Evolutionary conservation across 176 grass and related monocot species (phyloP).

Genomic region (Canna indica): DNA sequence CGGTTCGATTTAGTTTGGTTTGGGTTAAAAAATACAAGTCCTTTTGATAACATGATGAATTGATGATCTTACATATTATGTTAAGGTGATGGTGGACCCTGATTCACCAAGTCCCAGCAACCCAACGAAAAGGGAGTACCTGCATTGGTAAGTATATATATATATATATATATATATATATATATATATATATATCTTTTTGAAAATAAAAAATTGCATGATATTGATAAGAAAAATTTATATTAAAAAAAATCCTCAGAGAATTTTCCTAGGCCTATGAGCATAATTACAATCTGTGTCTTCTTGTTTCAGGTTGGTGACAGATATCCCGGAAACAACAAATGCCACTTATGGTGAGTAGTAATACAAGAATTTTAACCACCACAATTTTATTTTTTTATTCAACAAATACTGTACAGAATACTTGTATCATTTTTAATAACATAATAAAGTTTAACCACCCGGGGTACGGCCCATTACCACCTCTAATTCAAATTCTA

Average conservation of each 20-base stretch:
- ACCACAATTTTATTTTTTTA: neutral
- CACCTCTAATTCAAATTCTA: no score
- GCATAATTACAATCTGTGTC: neutral
- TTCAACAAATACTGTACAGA: no score
- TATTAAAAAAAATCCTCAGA: no score
- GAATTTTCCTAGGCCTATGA: no score
- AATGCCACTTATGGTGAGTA: constrained; percentile 42
- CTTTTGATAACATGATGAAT: no score
- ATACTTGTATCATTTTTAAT: neutral
- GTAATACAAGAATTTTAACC: neutral
- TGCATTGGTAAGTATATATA: constrained; percentile 82
- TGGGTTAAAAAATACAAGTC: no score
- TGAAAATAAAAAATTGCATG: no score
- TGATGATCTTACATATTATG: neutral
- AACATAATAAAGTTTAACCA: no score
- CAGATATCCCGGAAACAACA: constrained; percentile 65
- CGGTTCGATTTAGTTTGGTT: no score
- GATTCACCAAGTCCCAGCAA: constrained; percentile 80
- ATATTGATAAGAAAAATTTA: neutral
- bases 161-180: no score
- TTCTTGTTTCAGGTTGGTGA: constrained; percentile 51
- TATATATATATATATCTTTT: no score
- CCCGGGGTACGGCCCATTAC: no score
- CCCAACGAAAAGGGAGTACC: constrained; percentile 60
- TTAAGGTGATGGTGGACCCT: constrained; percentile 71